phyloP scores from a whole-genome alignment of 768 basidiomycete genomes.

The Rubroboletus satanas region DNA sequence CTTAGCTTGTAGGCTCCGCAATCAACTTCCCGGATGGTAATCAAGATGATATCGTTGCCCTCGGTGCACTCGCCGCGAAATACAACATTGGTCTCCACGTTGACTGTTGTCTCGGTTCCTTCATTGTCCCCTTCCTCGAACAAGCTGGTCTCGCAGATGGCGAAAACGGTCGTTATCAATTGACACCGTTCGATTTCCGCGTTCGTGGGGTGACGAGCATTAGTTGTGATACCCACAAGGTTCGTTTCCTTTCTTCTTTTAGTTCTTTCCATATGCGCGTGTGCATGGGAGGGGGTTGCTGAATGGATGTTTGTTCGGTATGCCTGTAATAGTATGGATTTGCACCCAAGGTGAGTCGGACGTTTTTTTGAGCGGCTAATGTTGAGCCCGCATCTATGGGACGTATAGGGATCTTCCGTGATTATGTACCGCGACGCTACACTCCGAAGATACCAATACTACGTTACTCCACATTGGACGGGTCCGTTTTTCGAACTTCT shows the following conservation, averaged over 20 bases:
- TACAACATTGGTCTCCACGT: constrained; percentile 87
- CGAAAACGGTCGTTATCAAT: constrained; percentile 47
- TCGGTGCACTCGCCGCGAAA: constrained; percentile 68
- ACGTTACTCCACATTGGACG: constrained; percentile 75
- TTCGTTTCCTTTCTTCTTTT: constrained; percentile 21
- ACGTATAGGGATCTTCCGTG: constrained; percentile 77
- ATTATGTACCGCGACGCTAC: constrained; percentile 88
- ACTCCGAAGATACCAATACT: constrained; percentile 81
- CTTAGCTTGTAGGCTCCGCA: constrained; percentile 78
- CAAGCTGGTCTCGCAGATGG: constrained; percentile 65
- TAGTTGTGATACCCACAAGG: constrained; percentile 96
- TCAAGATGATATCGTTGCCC: constrained; percentile 79
- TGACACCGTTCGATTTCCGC: constrained; percentile 83
- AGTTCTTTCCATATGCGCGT: neutral
- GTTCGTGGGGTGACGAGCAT: constrained; percentile 91
- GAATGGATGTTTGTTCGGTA: neutral
- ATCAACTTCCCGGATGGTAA: constrained; percentile 84
- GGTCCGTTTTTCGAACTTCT: constrained; percentile 38
- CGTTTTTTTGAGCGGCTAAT: neutral
- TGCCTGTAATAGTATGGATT: constrained; percentile 70
- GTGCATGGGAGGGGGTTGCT: neutral
- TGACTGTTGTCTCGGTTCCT: constrained; percentile 91
- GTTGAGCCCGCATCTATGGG: neutral
- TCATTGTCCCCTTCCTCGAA: constrained; percentile 91
- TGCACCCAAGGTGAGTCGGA: constrained; percentile 70